phyloP scores from a whole-genome alignment of 371 early-diverging fungal genomes.

The Capillidium heterosporum region DNA sequence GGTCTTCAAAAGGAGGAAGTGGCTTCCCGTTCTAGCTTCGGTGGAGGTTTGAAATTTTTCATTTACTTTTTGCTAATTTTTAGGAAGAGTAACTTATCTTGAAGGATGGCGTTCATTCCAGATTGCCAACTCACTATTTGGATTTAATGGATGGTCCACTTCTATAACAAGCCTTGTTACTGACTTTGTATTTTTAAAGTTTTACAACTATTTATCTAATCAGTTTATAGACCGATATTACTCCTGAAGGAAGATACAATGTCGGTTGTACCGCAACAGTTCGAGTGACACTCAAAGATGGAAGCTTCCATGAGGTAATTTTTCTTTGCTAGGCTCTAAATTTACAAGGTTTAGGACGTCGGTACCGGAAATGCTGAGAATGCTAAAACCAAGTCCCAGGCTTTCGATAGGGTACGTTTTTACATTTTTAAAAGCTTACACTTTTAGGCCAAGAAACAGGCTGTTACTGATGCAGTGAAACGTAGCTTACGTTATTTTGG shows the following conservation, averaged over 20 bases:
- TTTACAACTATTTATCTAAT: not conserved
- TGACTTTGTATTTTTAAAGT: constrained; percentile 50
- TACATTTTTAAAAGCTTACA: not conserved
- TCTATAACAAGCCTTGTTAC: constrained; percentile 49
- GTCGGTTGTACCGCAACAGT: constrained; percentile 72
- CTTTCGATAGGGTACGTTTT: constrained; percentile 67
- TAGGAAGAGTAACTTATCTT: constrained; percentile 36
- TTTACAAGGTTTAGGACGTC: constrained; percentile 35
- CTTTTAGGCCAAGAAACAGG: constrained; percentile 77
- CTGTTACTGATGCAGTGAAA: constrained; percentile 92
- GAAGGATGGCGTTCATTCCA: constrained; percentile 83
- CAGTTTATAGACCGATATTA: constrained; percentile 21
- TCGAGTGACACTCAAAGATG: constrained; percentile 83
- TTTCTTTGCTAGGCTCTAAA: not conserved
- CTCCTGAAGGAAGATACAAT: constrained; percentile 27
- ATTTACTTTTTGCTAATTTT: too few relatives aligned
- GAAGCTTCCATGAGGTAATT: constrained; percentile 75
- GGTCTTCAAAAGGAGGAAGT: too few relatives aligned
- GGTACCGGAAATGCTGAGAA: constrained; percentile 83
- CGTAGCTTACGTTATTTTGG: constrained; percentile 88
- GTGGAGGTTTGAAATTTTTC: too few relatives aligned
- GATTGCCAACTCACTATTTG: constrained; percentile 95
- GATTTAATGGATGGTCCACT: constrained; percentile 94
- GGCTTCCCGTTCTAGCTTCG: too few relatives aligned
- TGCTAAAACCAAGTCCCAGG: constrained; percentile 51